Percentiles rank a stretch among this genome's conserved stretches.
Evolutionary conservation across 768 basidiomycete genomes (phyloP).

Genomic region (Antrodiella citrinella): DNA sequence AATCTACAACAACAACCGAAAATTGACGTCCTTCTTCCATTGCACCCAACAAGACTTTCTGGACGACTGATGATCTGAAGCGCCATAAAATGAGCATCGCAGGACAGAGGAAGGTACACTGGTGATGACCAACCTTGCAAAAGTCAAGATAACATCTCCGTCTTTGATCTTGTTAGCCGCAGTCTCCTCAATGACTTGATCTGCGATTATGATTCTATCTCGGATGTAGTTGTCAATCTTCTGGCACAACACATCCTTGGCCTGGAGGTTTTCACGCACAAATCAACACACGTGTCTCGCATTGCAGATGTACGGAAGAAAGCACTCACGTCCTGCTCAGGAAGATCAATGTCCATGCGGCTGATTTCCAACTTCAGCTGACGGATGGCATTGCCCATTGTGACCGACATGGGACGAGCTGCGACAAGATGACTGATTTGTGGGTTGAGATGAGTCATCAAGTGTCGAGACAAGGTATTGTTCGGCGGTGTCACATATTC

Average conservation of each 20-base stretch:
- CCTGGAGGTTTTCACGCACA: constrained; percentile 38
- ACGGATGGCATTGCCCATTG: constrained; percentile 91
- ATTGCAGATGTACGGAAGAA: not conserved
- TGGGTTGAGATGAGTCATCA: constrained; percentile 86
- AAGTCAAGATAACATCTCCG: constrained; percentile 88
- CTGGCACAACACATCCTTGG: constrained; percentile 73
- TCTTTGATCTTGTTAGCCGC: constrained; percentile 92
- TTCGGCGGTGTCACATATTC: constrained; percentile 83
- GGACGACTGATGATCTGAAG: constrained; percentile 84
- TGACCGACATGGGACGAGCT: constrained; percentile 84
- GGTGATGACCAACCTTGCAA: constrained; percentile 56
- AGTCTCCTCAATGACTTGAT: constrained; percentile 84
- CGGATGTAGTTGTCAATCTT: constrained; percentile 92
- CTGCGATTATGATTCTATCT: constrained; percentile 89
- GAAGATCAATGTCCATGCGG: constrained; percentile 82
- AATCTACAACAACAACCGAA: constrained; percentile 90
- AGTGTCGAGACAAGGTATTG: constrained; percentile 81
- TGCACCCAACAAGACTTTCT: constrained; percentile 78
- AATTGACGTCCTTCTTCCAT: constrained; percentile 69
- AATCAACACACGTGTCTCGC: constrained; percentile 6
- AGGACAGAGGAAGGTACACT: constrained; percentile 14
- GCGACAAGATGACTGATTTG: constrained; percentile 88
- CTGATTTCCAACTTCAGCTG: constrained; percentile 95
- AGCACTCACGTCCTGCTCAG: constrained; percentile 81
- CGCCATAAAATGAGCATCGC: constrained; percentile 2